phyloP scores from a whole-genome alignment of 192 early-diverging fungal genomes.

The Coemansia sp. region DNA sequence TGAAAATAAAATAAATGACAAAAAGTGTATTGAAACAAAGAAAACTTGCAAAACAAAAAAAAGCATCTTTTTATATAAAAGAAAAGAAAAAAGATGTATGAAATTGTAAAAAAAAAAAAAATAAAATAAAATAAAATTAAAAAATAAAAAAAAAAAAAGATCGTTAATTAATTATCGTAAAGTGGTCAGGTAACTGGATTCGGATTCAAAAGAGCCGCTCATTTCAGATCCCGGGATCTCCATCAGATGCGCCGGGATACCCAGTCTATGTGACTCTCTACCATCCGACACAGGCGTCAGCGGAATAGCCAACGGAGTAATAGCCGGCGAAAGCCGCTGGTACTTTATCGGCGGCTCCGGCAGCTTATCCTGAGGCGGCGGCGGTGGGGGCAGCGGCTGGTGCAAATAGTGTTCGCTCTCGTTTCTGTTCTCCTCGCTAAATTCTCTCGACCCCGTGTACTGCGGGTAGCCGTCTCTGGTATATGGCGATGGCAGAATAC shows the following conservation, averaged over 20 bases:
- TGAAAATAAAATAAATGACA: background rate
- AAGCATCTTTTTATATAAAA: too few species aligned
- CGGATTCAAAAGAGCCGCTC: background rate
- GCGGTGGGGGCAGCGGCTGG: constrained; percentile 28
- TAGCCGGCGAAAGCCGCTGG: background rate
- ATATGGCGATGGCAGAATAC: constrained; percentile 2
- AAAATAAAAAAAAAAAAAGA: background rate
- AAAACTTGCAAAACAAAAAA: background rate
- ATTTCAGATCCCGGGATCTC: background rate
- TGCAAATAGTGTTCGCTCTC: constrained; percentile 24
- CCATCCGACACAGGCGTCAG: background rate
- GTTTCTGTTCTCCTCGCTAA: constrained; percentile 4
- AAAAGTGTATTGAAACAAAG: background rate
- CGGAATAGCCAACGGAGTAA: background rate
- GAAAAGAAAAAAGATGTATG: too few species aligned
- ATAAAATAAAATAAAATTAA: too few species aligned
- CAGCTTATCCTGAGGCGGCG: background rate
- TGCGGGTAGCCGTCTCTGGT: background rate
- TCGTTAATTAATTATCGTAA: background rate
- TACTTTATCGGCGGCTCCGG: background rate
- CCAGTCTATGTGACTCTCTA: background rate
- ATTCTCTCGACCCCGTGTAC: background rate
- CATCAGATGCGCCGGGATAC: constrained; percentile 3
- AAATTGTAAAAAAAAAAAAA: too few species aligned
- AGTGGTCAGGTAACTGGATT: background rate